Conservation (phyloP, 2,329 filamentous ascomycete species). For the Alternaria longipes region DNA sequence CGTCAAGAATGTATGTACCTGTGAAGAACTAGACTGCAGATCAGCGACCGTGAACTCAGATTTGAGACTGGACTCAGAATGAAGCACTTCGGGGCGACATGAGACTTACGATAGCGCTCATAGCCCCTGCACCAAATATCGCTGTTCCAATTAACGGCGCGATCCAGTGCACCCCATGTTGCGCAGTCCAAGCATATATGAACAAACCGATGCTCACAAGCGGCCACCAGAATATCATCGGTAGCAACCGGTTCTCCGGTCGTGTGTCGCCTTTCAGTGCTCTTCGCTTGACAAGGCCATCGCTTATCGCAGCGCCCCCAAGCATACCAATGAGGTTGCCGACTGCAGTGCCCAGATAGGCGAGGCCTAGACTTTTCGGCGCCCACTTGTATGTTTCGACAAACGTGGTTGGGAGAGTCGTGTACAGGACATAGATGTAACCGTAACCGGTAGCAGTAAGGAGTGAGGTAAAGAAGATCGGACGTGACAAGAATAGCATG, state of each 20-base stretch:
- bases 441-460: conserved; percentile 56
- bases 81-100: no score
- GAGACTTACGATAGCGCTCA: conserved; percentile 6
- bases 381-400: conserved; percentile 29
- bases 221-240: conserved; percentile 38
- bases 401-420: conserved; percentile 37
- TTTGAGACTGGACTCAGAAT: no score
- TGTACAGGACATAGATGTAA: conserved; percentile 43
- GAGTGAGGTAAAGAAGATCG: conserved; percentile 60
- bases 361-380: conserved; percentile 28
- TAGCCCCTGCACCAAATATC: conserved; percentile 2
- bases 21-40: no score
- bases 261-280: conserved; percentile 22
- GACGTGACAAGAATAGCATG: conserved; percentile 61
- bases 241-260: conserved; percentile 24
- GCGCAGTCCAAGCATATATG: conserved; percentile 41
- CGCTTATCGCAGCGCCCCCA: conserved; percentile 42
- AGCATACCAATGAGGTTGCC: conserved; percentile 46
- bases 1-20: no score
- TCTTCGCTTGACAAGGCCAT: conserved; percentile 33
- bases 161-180: conserved; percentile 37
- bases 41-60: no score
- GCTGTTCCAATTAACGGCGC: conserved; percentile 36
- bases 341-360: conserved; percentile 37
- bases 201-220: conserved; percentile 36